These are phyloP conservation scores for Entomortierella chlamydospora DNA, from an alignment of 192 early-diverging fungal species.

Conservation along the genomic window DNA sequence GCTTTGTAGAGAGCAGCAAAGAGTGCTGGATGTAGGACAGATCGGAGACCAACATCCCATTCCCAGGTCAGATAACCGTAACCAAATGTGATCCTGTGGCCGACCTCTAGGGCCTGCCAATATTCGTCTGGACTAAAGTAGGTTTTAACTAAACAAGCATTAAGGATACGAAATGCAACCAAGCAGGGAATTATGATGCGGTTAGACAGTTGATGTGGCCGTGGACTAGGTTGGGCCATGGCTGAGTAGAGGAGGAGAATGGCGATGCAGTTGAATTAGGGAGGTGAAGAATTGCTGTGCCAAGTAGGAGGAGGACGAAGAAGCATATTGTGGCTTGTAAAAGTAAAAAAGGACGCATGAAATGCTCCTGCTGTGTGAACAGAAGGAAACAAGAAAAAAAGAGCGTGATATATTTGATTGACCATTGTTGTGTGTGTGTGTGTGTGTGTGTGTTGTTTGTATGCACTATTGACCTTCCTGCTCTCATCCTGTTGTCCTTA, in stretches of 20 bases:
- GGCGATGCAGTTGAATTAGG: no score
- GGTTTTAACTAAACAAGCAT: constrained; percentile 73
- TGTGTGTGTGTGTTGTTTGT: background rate
- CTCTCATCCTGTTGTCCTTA: background rate
- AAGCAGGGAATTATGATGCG: constrained; percentile 45
- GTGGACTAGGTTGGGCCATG: background rate
- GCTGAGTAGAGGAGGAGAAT: background rate
- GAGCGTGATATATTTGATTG: no score
- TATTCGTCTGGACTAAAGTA: constrained; percentile 96
- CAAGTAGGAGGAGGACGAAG: background rate
- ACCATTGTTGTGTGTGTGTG: no score
- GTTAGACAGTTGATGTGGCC: background rate
- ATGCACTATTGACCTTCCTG: background rate
- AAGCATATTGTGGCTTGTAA: background rate
- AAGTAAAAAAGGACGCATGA: background rate
- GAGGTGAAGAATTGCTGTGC: no score
- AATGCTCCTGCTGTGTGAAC: no score
- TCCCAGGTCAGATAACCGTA: constrained; percentile 96
- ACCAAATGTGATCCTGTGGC: constrained; percentile 87
- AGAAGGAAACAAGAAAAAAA: background rate
- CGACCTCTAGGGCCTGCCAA: constrained; percentile 97
- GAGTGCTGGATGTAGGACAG: constrained; percentile 84
- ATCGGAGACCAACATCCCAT: constrained; percentile 86
- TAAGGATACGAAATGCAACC: constrained; percentile 70
- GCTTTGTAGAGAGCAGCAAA: constrained; percentile 84